Percentiles rank a stretch among this genome's conserved stretches.
phyloP scores from a whole-genome alignment of 805 yeast species.

The Barnettozyma wickerhamii region DNA sequence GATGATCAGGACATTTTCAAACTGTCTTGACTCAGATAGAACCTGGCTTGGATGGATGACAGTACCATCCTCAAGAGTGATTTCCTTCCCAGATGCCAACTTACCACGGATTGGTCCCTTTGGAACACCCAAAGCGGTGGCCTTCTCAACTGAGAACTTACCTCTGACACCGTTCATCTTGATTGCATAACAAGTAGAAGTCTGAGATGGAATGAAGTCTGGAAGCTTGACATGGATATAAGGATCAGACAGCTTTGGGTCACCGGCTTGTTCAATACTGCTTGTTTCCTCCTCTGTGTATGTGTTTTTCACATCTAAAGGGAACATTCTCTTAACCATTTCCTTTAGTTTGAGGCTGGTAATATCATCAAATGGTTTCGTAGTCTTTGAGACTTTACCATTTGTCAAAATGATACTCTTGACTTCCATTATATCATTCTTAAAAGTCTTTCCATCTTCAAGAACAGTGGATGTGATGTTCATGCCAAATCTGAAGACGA shows the following conservation, averaged over 20 bases:
- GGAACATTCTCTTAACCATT: conserved; percentile 53
- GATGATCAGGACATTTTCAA: conserved; percentile 58
- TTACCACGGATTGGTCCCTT: conserved; percentile 55
- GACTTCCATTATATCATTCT: conserved; percentile 32
- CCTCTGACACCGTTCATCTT: conserved; percentile 70
- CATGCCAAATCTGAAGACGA: conserved; percentile 76
- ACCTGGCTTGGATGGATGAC: conserved; percentile 67
- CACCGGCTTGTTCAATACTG: conserved; percentile 21
- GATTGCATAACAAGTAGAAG: conserved; percentile 64
- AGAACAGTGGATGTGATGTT: conserved; percentile 35
- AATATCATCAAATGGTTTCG: conserved; percentile 5
- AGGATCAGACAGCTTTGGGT: conserved; percentile 32
- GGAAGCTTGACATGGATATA: conserved; percentile 35
- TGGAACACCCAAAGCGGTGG: conserved; percentile 64
- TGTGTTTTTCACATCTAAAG: conserved; percentile 37
- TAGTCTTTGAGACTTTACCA: neutral
- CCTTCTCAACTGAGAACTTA: conserved; percentile 62
- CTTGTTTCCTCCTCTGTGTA: conserved; percentile 32
- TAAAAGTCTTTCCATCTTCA: conserved; percentile 19
- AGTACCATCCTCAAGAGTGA: conserved; percentile 56
- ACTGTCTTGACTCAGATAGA: conserved; percentile 52
- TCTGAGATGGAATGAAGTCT: conserved; percentile 12
- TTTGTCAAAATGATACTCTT: conserved; percentile 12
- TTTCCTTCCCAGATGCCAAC: conserved; percentile 55
- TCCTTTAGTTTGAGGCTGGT: conserved; percentile 9